A percentile compares a stretch with the other conserved stretches of the same genome.
phyloP scores from a whole-genome alignment of 2,329 filamentous ascomycete species.

The Drechslerella coelobrocha region DNA sequence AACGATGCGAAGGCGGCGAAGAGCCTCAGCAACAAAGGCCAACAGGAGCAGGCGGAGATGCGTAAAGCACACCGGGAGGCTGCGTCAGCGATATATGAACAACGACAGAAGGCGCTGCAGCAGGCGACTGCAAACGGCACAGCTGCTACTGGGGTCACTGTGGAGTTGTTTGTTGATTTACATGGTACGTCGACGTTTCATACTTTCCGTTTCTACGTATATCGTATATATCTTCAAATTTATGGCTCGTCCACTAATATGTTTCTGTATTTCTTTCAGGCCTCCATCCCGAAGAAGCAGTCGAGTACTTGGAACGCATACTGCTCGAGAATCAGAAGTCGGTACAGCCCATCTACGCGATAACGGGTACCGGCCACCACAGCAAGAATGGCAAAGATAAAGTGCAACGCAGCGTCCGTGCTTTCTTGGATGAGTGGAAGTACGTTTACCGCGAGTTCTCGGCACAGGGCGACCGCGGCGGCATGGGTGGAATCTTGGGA shows the following conservation, averaged over 20 bases:
- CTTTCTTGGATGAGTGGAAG: conserved; percentile 91
- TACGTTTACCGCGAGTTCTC: conserved; percentile 97
- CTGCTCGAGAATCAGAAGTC: conserved; percentile 80
- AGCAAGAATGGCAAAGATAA: conserved; percentile 99
- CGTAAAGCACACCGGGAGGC: conserved; percentile 94
- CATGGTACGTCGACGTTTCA: conserved; percentile 66
- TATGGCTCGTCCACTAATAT: no score
- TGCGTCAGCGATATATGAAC: conserved; percentile 87
- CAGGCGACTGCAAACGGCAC: conserved; percentile 23
- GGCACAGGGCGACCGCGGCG: conserved; percentile 87
- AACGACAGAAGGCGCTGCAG: conserved; percentile 73
- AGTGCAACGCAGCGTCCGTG: conserved; percentile 89
- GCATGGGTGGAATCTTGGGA: conserved; percentile 73
- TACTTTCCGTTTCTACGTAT: neutral
- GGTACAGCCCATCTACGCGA: conserved; percentile 83
- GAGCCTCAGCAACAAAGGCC: conserved; percentile 88
- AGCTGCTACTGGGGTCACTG: conserved; percentile 59
- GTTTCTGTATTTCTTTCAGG: conserved; percentile 57
- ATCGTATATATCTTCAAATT: no score
- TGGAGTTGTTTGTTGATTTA: conserved; percentile 91
- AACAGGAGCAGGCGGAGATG: conserved; percentile 97
- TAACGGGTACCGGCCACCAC: conserved; percentile 95
- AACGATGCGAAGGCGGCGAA: conserved; percentile 97
- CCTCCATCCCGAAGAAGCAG: conserved; percentile 97
- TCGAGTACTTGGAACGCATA: conserved; percentile 88